A percentile compares a stretch with the other conserved stretches of the same genome.
Conservation (phyloP, 192 early-diverging fungal genomes). For the Kickxella alabastrina region DNA sequence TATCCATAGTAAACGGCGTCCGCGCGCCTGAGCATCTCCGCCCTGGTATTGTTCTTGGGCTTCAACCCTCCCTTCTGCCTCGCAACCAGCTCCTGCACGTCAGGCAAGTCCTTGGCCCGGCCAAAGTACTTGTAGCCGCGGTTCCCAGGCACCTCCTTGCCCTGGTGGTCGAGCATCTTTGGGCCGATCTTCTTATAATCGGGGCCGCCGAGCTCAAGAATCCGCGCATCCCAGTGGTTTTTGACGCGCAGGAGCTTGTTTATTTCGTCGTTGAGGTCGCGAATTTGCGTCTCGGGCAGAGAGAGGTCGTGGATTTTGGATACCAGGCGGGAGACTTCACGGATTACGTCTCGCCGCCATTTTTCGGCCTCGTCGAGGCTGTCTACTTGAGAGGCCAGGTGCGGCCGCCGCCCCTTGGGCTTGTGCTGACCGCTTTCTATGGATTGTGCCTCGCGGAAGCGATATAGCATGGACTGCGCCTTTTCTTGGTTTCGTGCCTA, state of each 20-base stretch:
- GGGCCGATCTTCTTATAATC: conserved; percentile 81
- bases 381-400: conserved; percentile 64
- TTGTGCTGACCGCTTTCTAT: conserved; percentile 70
- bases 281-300: conserved; percentile 85
- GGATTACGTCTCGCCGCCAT: conserved; percentile 86
- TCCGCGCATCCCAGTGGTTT: conserved; percentile 84
- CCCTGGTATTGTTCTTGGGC: conserved; percentile 55
- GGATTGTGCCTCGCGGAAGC: conserved; percentile 91
- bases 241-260: conserved; percentile 92
- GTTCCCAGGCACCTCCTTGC: conserved; percentile 81
- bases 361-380: conserved; percentile 78
- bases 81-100: conserved; percentile 89
- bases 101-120: conserved; percentile 88
- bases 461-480: conserved; percentile 97
- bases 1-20: conserved; percentile 97
- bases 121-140: conserved; percentile 98
- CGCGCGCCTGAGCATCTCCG: conserved; percentile 70
- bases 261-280: conserved; percentile 95
- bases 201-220: conserved; percentile 88
- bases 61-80: conserved; percentile 51
- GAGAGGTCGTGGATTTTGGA: conserved; percentile 87
- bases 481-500: conserved; percentile 97
- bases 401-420: conserved; percentile 69
- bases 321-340: conserved; percentile 85
- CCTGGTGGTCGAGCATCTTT: conserved; percentile 80